A percentile compares a stretch with the other conserved stretches of the same genome.
phyloP scores from a whole-genome alignment of 2,329 filamentous ascomycete species.

The Cryphonectria nitschkei region DNA sequence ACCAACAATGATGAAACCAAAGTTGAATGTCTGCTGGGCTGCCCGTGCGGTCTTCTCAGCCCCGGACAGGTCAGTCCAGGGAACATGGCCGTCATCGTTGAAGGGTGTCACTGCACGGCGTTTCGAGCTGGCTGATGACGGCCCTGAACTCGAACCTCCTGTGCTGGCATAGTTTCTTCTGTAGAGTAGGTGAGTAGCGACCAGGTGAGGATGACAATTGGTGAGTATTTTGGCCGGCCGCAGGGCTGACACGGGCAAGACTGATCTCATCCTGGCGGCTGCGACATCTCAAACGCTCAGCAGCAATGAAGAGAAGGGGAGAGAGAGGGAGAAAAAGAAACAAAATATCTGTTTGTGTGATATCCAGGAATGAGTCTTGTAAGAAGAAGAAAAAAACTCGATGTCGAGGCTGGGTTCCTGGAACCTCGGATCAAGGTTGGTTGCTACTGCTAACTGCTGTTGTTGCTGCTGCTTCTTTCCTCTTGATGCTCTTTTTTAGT shows the following conservation, averaged over 20 bases:
- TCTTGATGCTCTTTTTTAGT: not conserved
- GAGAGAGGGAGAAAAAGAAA: too few species aligned
- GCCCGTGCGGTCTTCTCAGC: conserved; percentile 82
- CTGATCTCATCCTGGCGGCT: conserved; percentile 29
- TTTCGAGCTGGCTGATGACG: conserved; percentile 48
- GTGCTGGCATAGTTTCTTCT: conserved; percentile 62
- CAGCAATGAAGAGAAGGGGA: not conserved
- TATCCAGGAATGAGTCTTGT: not conserved
- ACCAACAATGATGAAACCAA: conserved; percentile 76
- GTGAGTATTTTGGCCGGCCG: conserved; percentile 28
- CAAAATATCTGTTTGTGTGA: not conserved
- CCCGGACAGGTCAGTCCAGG: conserved; percentile 76
- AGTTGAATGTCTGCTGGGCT: conserved; percentile 89
- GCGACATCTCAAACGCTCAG: conserved; percentile 27
- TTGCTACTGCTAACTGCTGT: not conserved
- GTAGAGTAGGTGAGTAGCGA: conserved; percentile 44
- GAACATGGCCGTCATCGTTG: conserved; percentile 81
- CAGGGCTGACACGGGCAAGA: conserved; percentile 25
- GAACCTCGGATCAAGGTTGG: not conserved
- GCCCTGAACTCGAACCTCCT: conserved; percentile 37
- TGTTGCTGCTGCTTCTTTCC: not conserved
- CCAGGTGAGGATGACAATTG: conserved; percentile 32
- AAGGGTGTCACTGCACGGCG: conserved; percentile 78
- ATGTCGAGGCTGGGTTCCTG: not conserved
- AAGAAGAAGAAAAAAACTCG: not conserved